Conservation (phyloP, 2,329 filamentous ascomycete species). For the Arthrobotrys sphaeroides region DNA sequence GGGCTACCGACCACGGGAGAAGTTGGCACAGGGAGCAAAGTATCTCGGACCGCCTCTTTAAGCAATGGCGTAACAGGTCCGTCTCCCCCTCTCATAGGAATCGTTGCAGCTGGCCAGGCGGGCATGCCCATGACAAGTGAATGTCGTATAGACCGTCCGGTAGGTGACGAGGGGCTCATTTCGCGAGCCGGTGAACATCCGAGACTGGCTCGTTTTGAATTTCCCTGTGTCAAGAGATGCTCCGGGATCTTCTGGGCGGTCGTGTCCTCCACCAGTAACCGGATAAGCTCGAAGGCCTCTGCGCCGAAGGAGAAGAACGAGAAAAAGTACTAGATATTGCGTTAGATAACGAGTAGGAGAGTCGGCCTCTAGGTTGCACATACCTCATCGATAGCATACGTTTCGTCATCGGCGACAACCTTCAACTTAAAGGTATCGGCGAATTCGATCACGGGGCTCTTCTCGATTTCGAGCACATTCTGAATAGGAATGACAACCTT, state of each 20-base stretch:
- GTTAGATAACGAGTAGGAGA: conserved; percentile 27
- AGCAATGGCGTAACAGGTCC: conserved; percentile 40
- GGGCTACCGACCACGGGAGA: conserved; percentile 64
- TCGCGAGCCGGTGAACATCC: conserved; percentile 41
- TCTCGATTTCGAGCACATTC: conserved; percentile 91
- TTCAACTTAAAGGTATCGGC: conserved; percentile 93
- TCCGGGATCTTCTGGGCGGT: conserved; percentile 63
- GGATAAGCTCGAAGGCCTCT: conserved; percentile 82
- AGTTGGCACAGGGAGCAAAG: conserved; percentile 67
- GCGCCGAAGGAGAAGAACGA: conserved; percentile 89
- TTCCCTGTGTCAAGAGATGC: conserved; percentile 47
- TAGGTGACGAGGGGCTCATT: conserved; percentile 36
- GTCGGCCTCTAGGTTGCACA: conserved; percentile 54
- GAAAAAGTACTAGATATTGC: conserved; percentile 80
- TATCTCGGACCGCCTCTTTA: conserved; percentile 70
- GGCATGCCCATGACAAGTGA: conserved; percentile 32
- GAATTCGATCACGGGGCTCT: conserved; percentile 88
- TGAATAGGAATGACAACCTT: conserved; percentile 91
- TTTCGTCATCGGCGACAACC: conserved; percentile 92
- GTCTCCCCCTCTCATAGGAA: conserved; percentile 11
- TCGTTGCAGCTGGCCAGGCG: conserved; percentile 18
- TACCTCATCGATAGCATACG: conserved; percentile 93
- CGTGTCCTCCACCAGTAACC: conserved; percentile 74
- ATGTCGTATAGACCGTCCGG: conserved; percentile 14
- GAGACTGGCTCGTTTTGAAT: conserved; percentile 20